Percentiles rank a stretch among this genome's conserved stretches.
phyloP scores from a whole-genome alignment of 2,329 filamentous ascomycete genomes.

The Arachnomyces sp. region DNA sequence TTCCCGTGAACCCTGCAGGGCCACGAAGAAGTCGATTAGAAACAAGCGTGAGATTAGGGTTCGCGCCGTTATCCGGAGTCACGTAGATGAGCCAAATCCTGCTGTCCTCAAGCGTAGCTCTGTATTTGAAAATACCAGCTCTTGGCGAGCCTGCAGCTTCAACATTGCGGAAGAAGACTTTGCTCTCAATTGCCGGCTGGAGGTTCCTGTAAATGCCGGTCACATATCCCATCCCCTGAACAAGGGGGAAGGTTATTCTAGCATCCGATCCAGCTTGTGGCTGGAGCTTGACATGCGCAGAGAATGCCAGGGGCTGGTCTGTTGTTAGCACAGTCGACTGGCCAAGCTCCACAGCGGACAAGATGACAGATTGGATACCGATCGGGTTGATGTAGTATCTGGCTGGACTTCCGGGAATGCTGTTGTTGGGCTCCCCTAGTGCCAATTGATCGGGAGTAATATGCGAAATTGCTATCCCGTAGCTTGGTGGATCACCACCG shows the following conservation, averaged over 20 bases:
- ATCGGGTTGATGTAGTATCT: constrained; percentile 74
- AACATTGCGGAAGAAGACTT: constrained; percentile 64
- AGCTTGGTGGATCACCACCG: constrained; percentile 54
- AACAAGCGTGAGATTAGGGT: constrained; percentile 59
- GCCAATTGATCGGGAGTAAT: constrained; percentile 59
- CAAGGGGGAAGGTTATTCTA: constrained; percentile 66
- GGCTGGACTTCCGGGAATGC: constrained; percentile 48
- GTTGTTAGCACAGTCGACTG: constrained; percentile 48
- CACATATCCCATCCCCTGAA: constrained; percentile 84
- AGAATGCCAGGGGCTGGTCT: constrained; percentile 48
- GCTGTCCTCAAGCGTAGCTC: constrained; percentile 61
- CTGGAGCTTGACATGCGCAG: constrained; percentile 60
- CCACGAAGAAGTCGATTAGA: constrained; percentile 60
- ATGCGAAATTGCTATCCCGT: constrained; percentile 71
- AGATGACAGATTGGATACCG: constrained; percentile 68
- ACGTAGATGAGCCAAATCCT: constrained; percentile 75
- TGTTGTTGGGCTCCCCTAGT: constrained; percentile 50
- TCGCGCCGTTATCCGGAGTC: constrained; percentile 48
- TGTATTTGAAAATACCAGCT: constrained; percentile 65
- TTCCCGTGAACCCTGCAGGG: constrained; percentile 61
- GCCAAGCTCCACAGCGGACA: constrained; percentile 70
- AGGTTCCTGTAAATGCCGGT: constrained; percentile 66
- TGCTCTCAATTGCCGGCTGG: constrained; percentile 64
- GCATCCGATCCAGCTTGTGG: constrained; percentile 46
- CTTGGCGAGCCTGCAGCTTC: constrained; percentile 47